Base-by-base conservation (phyloP, 345 rosid species). In the Boechera retrofracta region DNA sequence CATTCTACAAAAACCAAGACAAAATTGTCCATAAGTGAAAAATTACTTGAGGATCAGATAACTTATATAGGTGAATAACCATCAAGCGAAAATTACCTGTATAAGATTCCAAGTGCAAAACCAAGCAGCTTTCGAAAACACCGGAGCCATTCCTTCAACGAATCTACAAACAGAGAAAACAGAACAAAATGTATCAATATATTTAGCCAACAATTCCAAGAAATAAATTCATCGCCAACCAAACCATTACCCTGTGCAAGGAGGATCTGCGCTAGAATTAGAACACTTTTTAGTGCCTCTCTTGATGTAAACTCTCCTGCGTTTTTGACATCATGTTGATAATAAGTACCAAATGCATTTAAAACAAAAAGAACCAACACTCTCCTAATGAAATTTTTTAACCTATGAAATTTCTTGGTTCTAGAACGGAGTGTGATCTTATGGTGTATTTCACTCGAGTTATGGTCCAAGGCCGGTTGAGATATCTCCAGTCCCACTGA, bases 131-230 rank as follows among this genome's bases (percentile, higher is more conserved):
- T 96, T 91, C 32, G 98, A 91, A 75, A 96, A 91, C 42, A 96
- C 99, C 0, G 99, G 99, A 80, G 99, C 99, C 99, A 96, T 96
- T 39, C 99, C 99, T 82, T 96, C 99, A 56, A 96, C 98, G 85
- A 96, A 96, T 77, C 99, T 96, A 54, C 38, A 62, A 70, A 71
- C 60, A 64, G 10, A 71, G 44, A 9, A 21, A n/a, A 32, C 66
- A 63, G 15, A 79, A 21, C 36, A 32, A 33, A 32, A 18, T 49
- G 45, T 41, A 31, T 38, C 16, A 72, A 5, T 24, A 9, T 3
- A 67, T 33, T 21, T 2, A 41, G 57, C 0, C 7, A 71, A 72
- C 12, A 48, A 1, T 1, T 35, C 0, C 4, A 0, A 64, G 11
- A 21, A 3, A 44, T 5, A 11, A 63, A 63, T 70, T 11, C 9